Conservation (phyloP, 176 grass and related monocot genomes). For the Musa itinerans region DNA sequence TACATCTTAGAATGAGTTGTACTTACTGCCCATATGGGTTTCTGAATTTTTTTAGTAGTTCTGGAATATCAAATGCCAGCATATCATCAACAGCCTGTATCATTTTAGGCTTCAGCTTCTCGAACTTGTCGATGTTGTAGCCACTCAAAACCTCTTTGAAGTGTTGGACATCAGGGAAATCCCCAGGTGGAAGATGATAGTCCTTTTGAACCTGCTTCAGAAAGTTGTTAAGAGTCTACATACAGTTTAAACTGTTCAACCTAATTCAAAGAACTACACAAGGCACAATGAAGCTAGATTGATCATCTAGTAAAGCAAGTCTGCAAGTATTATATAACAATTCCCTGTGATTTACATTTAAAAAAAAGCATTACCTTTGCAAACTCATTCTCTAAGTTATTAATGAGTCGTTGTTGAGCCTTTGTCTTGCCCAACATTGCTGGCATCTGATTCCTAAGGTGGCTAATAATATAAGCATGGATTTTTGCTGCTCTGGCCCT, state of each 20-base stretch:
- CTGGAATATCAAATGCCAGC: constrained; percentile 88
- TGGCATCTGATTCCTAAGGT: constrained; percentile 90
- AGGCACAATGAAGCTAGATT: too few relatives aligned
- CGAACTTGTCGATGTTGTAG: constrained; percentile 89
- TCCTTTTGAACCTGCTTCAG: constrained; percentile 75
- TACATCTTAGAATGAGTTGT: too few relatives aligned
- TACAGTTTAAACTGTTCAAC: background rate
- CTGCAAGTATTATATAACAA: background rate
- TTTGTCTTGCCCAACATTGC: constrained; percentile 92
- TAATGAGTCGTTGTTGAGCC: constrained; percentile 77
- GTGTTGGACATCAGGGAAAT: constrained; percentile 84
- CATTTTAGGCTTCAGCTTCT: constrained; percentile 98
- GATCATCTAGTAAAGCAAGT: background rate
- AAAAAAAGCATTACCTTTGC: constrained; percentile 42
- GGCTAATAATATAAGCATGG: constrained; percentile 87
- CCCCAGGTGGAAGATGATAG: constrained; percentile 61
- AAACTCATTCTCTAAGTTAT: constrained; percentile 71
- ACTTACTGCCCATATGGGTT: constrained; percentile 65
- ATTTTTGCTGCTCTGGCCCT: constrained; percentile 92
- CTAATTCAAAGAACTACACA: background rate
- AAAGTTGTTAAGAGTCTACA: background rate
- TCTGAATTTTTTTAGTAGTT: constrained; percentile 78
- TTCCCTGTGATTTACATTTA: background rate
- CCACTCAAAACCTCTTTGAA: constrained; percentile 72
- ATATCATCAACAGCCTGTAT: constrained; percentile 82